Percentiles rank a stretch among this genome's conserved stretches.
These are phyloP conservation scores for Aspergillus sp. DNA, from an alignment of 2,329 filamentous ascomycete genomes.

Conservation along the genomic window DNA sequence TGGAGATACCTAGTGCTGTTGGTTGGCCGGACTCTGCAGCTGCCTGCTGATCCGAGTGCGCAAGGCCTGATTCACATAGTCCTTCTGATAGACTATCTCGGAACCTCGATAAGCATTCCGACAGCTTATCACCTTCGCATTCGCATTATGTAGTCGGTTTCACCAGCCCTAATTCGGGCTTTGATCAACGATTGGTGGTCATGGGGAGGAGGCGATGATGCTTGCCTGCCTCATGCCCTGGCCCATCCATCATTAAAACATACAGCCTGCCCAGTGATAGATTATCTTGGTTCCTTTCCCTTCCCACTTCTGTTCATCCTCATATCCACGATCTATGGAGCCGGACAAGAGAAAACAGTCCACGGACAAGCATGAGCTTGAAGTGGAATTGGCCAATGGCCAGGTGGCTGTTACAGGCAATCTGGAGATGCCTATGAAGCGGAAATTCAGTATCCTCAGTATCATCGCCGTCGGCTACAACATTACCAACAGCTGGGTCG, in stretches of 20 bases:
- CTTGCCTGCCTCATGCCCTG: not conserved
- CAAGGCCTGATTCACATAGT: not conserved
- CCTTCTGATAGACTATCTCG: not conserved
- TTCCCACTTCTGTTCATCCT: not conserved
- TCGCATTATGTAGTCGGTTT: not conserved
- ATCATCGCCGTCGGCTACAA: constrained; percentile 25
- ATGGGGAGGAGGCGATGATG: not conserved
- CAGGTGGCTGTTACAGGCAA: constrained; percentile 18
- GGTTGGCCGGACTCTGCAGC: not conserved
- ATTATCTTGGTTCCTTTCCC: not conserved
- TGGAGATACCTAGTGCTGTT: not conserved
- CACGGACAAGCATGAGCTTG: constrained; percentile 1
- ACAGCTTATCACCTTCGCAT: not conserved
- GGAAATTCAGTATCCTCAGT: constrained; percentile 23
- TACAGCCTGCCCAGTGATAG: not conserved
- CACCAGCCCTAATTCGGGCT: not conserved
- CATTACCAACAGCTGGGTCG: constrained; percentile 25
- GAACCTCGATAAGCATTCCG: constrained; percentile 1
- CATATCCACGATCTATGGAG: constrained; percentile 8
- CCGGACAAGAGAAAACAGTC: constrained; percentile 2
- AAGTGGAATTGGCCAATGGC: constrained; percentile 19
- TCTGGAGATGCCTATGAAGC: constrained; percentile 19
- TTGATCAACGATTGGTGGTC: not conserved
- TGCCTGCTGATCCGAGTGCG: not conserved
- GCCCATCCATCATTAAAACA: not conserved